Base-by-base conservation (phyloP, 108 stramenopile genomes). In the Epipyxis sp. region DNA sequence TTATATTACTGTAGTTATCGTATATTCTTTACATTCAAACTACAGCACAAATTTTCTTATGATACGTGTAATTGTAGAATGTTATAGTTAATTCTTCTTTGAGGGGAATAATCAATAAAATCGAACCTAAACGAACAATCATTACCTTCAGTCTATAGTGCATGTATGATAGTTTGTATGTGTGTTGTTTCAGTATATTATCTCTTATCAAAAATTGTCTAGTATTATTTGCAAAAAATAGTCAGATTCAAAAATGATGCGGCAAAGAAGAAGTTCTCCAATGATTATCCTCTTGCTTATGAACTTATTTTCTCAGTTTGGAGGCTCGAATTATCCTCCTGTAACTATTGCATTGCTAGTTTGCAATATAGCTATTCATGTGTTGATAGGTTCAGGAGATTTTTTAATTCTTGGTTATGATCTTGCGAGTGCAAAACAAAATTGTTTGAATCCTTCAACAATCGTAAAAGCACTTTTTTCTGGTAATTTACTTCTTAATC, bases 271-370 rank as follows among this genome's bases (percentile, higher is more conserved):
- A 25, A 16, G 16, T 16, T 65, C 61, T 10, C 61, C 61, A 6
- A 32, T 65, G 3, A 29, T 65, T 32, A 3, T 65, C 30, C 10
- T 16, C 61, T 37, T 65, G 61, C 61, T 65, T 10, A 10, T 3
- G 61, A 16, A 65, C 30, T 6, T 65, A 3, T 65, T 35, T 37
- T 37, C 27, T 10, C 34, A 29, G 25, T 37, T 65, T 10, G 61
- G 34, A 25, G 30, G 25, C 10, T 25, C 25, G 41, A 29, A 46
- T 34, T 46, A 79, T 50, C 78, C 78, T 0, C 62, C 62, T n/a
- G 68, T 79, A 37, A 79, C 78, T 29, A 59, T 79, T 6, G 78
- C 78, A 25, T 46, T 79, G 3, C 32, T 79, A 46, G 68, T 16
- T 16, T 32, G 69, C 20, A 79, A 79, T 44, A 79, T 79, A 30